Conservation (phyloP, 139 green algal species). For the Mesotaenium endlicherianum region DNA sequence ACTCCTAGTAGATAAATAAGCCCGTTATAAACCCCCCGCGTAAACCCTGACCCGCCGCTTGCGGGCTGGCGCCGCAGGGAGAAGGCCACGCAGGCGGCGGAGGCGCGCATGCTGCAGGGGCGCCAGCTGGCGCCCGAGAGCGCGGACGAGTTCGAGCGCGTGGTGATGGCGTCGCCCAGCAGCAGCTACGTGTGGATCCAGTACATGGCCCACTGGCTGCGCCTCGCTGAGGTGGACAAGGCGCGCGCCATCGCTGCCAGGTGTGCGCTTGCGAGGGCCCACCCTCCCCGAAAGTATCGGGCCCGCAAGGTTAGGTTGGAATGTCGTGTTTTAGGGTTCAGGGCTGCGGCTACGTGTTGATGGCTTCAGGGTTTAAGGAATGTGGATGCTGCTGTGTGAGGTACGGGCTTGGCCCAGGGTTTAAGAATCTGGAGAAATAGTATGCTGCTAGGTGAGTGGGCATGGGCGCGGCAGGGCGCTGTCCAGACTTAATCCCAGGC, state of each 20-base stretch:
- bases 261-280: neutral
- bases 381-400: too few species aligned
- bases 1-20: neutral
- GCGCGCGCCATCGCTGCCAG: slow-evolving; percentile 74
- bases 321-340: too few species aligned
- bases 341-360: too few species aligned
- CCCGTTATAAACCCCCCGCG: neutral
- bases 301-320: too few species aligned
- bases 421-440: too few species aligned
- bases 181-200: slow-evolving; percentile 86
- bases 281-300: neutral
- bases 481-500: too few species aligned
- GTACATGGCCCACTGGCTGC: slow-evolving; percentile 91
- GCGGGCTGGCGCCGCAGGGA: slow-evolving; percentile 58
- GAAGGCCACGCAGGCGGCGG: slow-evolving; percentile 60
- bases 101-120: slow-evolving; percentile 60
- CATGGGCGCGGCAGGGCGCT: too few species aligned
- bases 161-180: slow-evolving; percentile 75
- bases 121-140: slow-evolving; percentile 62
- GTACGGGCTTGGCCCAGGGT: too few species aligned
- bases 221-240: slow-evolving; percentile 72
- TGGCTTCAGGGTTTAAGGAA: too few species aligned
- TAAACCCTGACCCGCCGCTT: neutral
- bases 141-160: slow-evolving; percentile 76
- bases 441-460: too few species aligned